Evolutionary conservation across 2,329 filamentous ascomycete species (phyloP), one percentile per base, ranked within the genome.

Genomic region (Colletotrichum viniferum): DNA sequence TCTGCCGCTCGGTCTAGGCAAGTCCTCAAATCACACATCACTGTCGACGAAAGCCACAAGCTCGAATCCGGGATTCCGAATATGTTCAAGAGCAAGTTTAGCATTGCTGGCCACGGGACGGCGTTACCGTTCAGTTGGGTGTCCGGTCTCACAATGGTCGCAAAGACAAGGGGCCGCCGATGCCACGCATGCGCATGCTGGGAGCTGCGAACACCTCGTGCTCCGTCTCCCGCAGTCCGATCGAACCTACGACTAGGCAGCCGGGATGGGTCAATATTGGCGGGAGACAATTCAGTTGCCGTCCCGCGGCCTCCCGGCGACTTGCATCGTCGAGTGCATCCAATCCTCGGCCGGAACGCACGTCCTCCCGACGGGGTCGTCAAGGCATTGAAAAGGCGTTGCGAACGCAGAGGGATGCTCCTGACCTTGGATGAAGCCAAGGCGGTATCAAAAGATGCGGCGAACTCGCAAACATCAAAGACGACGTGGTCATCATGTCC

Each of bases 51-150:
- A 79, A 87, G 85, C 60, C 90, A 87, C 75, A 92, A 94, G 77
- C 91, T 90, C 4, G 92, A 92, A 3, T 91, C 94, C 73, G 90
- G 91, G 72, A 86, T 94, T 77, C 92, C 92, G 5, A 94, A 94
- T 78, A 84, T 88, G 12, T 92, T 88, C 78, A 94, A 92, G 0
- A 90, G 91, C 1, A 93, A 92, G 67, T 93, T 91, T 78, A 91
- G 94, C 79, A 88, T 94, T 66, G 90, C 93, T 7, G 92, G 86
- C 0, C 84, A 93, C 21, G 87, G 86, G 1, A 94, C 80, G 92
- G 92, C 18, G 85, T 94, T 73, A 93, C 91, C 0, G 86, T 86
- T 1, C 88, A 87, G 16, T 83, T 87, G 2, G 87, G 86, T 1
- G 88, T 90, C 0, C 89, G 90, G 55, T 92, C 91, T 79, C 88